phyloP scores from a whole-genome alignment of 305 asterid species.

The Solanum hybrid region DNA sequence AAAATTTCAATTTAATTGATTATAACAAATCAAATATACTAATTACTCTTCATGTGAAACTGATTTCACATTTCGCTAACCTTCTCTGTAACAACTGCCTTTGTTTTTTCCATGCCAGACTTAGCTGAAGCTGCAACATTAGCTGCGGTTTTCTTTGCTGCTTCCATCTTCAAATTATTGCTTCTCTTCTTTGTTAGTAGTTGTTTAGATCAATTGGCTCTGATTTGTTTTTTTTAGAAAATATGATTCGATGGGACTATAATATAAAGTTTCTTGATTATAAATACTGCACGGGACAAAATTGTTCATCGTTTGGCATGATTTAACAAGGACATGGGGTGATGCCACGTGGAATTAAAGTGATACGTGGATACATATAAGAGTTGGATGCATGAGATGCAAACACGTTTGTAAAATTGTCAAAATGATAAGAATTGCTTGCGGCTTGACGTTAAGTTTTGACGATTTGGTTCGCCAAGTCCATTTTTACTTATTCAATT shows the following conservation, averaged over 20 bases:
- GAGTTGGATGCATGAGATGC: not conserved
- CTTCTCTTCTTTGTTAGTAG: not conserved
- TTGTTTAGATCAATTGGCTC: not conserved
- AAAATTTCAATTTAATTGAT: not conserved
- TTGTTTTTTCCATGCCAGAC: conserved; percentile 33
- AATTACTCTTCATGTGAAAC: too few relatives aligned
- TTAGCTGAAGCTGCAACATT: conserved; percentile 27
- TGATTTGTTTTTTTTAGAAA: not conserved
- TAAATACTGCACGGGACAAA: not conserved
- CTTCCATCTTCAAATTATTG: conserved; percentile 9
- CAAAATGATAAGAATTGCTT: not conserved
- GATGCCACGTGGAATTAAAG: not conserved
- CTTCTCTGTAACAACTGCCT: conserved; percentile 18
- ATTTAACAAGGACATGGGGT: not conserved
- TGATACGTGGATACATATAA: not conserved
- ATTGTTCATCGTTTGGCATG: not conserved
- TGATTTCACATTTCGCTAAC: not conserved
- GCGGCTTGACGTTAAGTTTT: not conserved
- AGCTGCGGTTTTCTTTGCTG: conserved; percentile 20
- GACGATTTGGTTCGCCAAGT: not conserved
- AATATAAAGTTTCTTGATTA: not conserved
- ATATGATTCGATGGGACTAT: not conserved
- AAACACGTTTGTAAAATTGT: not conserved
- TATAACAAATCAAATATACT: not conserved
- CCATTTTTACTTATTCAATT: not conserved